Base-by-base conservation (phyloP, 2,329 filamentous ascomycete species). In the Ceratocystis diversiconidia region DNA sequence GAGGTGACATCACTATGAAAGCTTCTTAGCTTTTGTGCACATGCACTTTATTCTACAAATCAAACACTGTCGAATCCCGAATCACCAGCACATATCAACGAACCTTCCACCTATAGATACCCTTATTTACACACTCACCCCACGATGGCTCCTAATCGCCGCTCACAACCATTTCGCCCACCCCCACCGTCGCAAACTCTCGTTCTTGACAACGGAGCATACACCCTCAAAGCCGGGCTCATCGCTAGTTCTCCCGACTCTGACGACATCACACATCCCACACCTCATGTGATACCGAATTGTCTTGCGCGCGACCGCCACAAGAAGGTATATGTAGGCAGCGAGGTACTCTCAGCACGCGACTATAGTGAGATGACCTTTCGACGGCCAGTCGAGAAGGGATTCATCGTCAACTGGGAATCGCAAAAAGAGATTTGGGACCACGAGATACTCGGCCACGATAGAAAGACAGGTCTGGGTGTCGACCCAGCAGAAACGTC, bases 371-470 rank as follows among this genome's bases (percentile, higher is more conserved):
- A 96, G 74, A 84, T 95, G 22, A 82, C 84, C 7, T 96, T 96
- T 72, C 84, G 92, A 0, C 81, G 92, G 0, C 94, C 94, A 0
- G 89, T 97, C 0, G 94, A 99, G 75, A 95, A 92, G 75, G 94
- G 94, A 6, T 97, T 89, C 72, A 80, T 97, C 62, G 92, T 97
- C 68, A 96, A 92, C 73, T 99, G 94, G 94, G 94, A 99, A 75
- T 87, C 88, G 0, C 85, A 99, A 77, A 92, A 90, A 75, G 92
- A 94, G 72, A 90, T 99, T 63, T 99, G 94, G 94, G 91, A 96
- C 72, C 85, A 87, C 70, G 86, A 92, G 68, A 89, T 97, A 72
- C 86, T 95, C 70, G 85, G 88, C 70, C 78, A 82, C 66, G 63
- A 43, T 4, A 62, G 44, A 22, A 83, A 83, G 61, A 84, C 84